phyloP scores from a whole-genome alignment of 129 eudicot genomes.

The Lactuca sativa region DNA sequence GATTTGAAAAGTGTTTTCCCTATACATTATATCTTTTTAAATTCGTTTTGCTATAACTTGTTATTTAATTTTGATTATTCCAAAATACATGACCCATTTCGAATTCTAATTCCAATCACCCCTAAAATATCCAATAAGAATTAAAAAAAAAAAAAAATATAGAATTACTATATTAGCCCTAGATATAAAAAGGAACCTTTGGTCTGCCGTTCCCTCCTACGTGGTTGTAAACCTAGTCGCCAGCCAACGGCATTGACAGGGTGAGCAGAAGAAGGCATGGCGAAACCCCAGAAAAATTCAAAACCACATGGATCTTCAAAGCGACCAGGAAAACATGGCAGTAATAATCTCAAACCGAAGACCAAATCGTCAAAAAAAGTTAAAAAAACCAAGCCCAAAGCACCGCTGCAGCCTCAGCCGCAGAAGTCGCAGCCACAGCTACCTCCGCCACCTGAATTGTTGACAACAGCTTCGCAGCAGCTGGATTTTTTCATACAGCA shows the following conservation, averaged over 20 bases:
- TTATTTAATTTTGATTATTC: no score
- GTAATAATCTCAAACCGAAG: slow-evolving; percentile 24
- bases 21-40: no score
- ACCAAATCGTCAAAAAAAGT: slow-evolving; percentile 31
- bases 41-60: no score
- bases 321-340: slow-evolving; percentile 8
- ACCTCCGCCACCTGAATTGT: slow-evolving; percentile 25
- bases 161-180: neutral
- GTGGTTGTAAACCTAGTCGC: slow-evolving; percentile 28
- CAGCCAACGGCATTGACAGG: slow-evolving; percentile 11
- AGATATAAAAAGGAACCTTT: neutral
- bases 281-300: slow-evolving; percentile 27
- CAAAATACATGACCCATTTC: no score
- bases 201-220: neutral
- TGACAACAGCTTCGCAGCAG: slow-evolving; percentile 52
- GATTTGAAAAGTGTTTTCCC: no score
- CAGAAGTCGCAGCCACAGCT: slow-evolving; percentile 12
- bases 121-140: no score
- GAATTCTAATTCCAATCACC: no score
- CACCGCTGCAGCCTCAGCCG: slow-evolving; percentile 3
- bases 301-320: slow-evolving; percentile 20
- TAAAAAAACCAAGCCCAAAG: slow-evolving; percentile 20
- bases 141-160: no score
- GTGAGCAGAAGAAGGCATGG: slow-evolving; percentile 18
- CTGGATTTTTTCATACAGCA: slow-evolving; percentile 52